Evolutionary conservation across 805 yeast species (phyloP), one percentile per base, ranked within the genome.

Genomic region (Wickerhamiella vanderwaltii): DNA sequence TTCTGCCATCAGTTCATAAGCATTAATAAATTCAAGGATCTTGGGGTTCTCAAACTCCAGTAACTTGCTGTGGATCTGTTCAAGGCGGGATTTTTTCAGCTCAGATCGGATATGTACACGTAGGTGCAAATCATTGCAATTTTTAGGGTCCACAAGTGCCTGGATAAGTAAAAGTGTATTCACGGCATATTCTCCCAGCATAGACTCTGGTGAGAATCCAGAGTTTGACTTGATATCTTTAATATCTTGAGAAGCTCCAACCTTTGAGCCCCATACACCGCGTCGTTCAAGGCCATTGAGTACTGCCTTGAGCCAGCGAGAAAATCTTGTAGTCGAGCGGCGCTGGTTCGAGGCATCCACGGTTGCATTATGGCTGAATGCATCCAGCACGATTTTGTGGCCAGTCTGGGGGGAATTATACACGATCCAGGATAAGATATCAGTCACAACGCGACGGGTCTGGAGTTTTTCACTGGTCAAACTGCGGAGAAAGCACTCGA

Each of bases 161-260:
- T 77, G 76, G 25, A 85, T 64, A 31, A 88, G 66, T 29, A 82
- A 69, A 65, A 85, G 64, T 0, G 93, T 76, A 2, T 82, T 67
- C 38, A 79, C 61, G 12, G 80, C 69, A 57, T 82, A 87, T 43
- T 86, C 94, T 46, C 71, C 62, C 19, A 84, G 62, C 43, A 76
- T 73, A 42, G 68, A 69, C 53, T 82, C 88, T 19, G 75, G 69
- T 18, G 61, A 61, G 9, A 57, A 51, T 0, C 75, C 73, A 2
- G 67, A 63, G 5, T 69, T 58, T 7, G 32, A 22, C 19, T 29
- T 37, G 18, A 19, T 26, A 9, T 37, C 40, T 45, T 75, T 77
- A 41, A 75, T 69, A 50, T 88, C 96, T 7, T 79, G 91, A 45
- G 84, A 78, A 0, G 95, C 94, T 1, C 96, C 96, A 6, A 88